Percentiles rank a stretch among this genome's conserved stretches.
These are phyloP conservation scores for Penicillium nordicum DNA, from an alignment of 2,329 filamentous ascomycete species.

Conservation along the genomic window DNA sequence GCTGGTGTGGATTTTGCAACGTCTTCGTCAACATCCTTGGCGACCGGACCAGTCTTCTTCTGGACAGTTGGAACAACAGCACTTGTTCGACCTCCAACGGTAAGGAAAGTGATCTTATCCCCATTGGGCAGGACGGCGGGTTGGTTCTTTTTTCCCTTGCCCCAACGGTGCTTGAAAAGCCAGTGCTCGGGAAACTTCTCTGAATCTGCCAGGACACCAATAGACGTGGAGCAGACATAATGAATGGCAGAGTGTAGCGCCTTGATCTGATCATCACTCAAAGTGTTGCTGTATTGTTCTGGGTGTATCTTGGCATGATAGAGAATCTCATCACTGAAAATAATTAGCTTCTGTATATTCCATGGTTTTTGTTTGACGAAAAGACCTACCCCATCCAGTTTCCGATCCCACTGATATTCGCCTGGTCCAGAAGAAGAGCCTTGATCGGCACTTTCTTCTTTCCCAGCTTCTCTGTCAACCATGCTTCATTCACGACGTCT, in stretches of 20 bases:
- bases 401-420: constrained; percentile 84
- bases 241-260: constrained; percentile 69
- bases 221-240: constrained; percentile 75
- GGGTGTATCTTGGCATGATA: constrained; percentile 88
- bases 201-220: constrained; percentile 75
- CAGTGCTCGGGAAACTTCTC: constrained; percentile 81
- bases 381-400: constrained; percentile 79
- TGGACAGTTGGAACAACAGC: constrained; percentile 82
- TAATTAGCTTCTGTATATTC: neutral
- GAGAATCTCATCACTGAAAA: constrained; percentile 71
- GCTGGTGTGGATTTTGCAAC: constrained; percentile 16
- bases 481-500: constrained; percentile 71
- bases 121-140: constrained; percentile 71
- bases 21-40: constrained; percentile 48
- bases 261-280: constrained; percentile 67
- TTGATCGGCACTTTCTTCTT: constrained; percentile 84
- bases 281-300: constrained; percentile 85
- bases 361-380: neutral
- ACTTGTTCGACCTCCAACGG: constrained; percentile 85
- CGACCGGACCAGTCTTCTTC: constrained; percentile 69
- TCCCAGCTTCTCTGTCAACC: constrained; percentile 66
- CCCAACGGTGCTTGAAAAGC: constrained; percentile 86
- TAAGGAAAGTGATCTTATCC: constrained; percentile 79
- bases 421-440: constrained; percentile 81
- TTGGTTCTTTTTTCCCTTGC: constrained; percentile 74